These are phyloP conservation scores for Candida methanosorbosa DNA, from an alignment of 805 yeast species.

Conservation along the genomic window DNA sequence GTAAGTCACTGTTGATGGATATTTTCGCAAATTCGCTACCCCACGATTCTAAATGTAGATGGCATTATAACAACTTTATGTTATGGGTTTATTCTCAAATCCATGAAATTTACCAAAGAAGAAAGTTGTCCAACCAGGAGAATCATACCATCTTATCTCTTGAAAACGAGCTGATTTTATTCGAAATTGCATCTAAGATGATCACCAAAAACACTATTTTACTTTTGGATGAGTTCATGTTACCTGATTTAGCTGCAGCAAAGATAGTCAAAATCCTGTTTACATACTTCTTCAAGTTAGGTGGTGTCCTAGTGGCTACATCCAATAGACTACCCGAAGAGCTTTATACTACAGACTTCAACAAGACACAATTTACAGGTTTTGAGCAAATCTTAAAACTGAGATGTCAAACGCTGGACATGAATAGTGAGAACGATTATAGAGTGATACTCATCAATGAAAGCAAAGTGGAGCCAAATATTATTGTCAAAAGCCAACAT, in stretches of 20 bases:
- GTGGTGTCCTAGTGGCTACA: constrained; percentile 70
- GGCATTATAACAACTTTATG: constrained; percentile 67
- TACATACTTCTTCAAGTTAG: constrained; percentile 61
- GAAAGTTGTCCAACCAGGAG: constrained; percentile 24
- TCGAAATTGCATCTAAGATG: constrained; percentile 61
- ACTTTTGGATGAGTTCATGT: constrained; percentile 66
- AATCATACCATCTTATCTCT: constrained; percentile 25
- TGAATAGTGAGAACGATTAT: constrained; percentile 53
- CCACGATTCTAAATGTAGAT: constrained; percentile 51
- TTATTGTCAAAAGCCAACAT: constrained; percentile 24
- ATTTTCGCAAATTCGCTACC: constrained; percentile 62
- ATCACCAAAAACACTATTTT: constrained; percentile 48
- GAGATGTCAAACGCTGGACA: constrained; percentile 54
- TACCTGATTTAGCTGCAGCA: constrained; percentile 70
- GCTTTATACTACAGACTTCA: constrained; percentile 57
- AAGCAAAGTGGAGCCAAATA: constrained; percentile 17
- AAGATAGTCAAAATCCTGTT: constrained; percentile 57
- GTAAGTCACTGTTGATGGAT: constrained; percentile 68
- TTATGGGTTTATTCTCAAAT: constrained; percentile 60
- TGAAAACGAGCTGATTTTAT: constrained; percentile 56
- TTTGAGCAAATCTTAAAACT: constrained; percentile 49
- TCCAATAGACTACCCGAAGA: constrained; percentile 68
- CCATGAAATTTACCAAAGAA: constrained; percentile 41
- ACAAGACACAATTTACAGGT: constrained; percentile 44
- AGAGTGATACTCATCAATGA: constrained; percentile 28